These are phyloP conservation scores for Umbilicus rupestris DNA, from an alignment of 164 flowering plant genomes.

Conservation along the genomic window DNA sequence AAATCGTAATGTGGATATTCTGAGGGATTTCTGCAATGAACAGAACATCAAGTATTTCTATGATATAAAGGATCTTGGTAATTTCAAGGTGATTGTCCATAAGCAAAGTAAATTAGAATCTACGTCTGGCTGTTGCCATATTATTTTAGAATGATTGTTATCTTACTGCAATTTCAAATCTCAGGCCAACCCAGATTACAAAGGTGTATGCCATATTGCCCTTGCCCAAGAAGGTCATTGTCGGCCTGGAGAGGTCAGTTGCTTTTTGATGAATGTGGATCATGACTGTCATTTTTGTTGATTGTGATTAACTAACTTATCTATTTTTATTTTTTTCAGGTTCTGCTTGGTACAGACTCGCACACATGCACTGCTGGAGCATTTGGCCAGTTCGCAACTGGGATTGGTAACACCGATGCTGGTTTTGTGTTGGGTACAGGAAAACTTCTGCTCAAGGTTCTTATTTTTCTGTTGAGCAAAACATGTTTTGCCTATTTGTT, in stretches of 20 bases:
- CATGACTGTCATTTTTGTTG: background rate
- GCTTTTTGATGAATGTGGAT: background rate
- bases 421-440: slow-evolving; percentile 95
- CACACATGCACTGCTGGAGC: slow-evolving; percentile 99
- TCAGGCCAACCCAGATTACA: slow-evolving; percentile 97
- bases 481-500: background rate
- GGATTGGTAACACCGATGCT: slow-evolving; percentile 98
- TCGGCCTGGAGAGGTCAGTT: slow-evolving; percentile 92
- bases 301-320: background rate
- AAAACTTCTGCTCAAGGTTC: slow-evolving; percentile 81
- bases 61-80: slow-evolving; percentile 81
- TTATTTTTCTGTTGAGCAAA: slow-evolving; percentile 2
- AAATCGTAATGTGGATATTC: slow-evolving; percentile 91
- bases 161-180: slow-evolving; percentile 4
- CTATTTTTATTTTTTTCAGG: slow-evolving; percentile 31
- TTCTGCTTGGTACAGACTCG: slow-evolving; percentile 92
- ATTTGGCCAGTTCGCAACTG: slow-evolving; percentile 97
- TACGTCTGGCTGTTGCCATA: background rate
- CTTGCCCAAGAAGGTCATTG: slow-evolving; percentile 99
- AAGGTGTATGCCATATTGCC: slow-evolving; percentile 98
- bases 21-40: slow-evolving; percentile 81
- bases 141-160: background rate
- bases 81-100: slow-evolving; percentile 55
- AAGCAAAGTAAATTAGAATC: background rate
- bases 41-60: slow-evolving; percentile 95